Evolutionary conservation across 139 green algal species (phyloP), one percentile per base, ranked within the genome.

Genomic region (Closterium sp.): DNA sequence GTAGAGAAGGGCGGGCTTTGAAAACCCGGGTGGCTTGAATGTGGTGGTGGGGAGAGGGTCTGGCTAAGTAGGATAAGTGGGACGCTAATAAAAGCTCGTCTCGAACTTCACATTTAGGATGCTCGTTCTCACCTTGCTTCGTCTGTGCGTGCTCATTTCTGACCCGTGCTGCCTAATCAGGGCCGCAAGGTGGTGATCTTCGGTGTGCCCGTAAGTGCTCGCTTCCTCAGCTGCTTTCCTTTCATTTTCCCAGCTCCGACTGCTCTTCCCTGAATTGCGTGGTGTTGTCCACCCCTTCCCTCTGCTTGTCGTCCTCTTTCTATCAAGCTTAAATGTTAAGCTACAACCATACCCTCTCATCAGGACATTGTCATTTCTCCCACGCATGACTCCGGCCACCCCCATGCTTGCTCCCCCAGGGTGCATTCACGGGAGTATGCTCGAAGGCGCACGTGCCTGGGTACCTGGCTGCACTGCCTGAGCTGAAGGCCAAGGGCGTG

Each of bases 131-230:
- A n/a, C n/a, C n/a, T 87, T 31, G 22, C 85, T 32, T 29, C 4
- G 24, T 50, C 13, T 13, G 38, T 50, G 38, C 38, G 4, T 79
- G 62, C 13, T 79, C 62, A 24, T 79, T 27, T 79, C 62, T 79
- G 62, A 24, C 62, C 38, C 62, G 0, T 79, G 62, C 62, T 24
- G 17, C 21, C 38, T 9, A 29, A 87, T 9, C 89, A 91, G 86
- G 88, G 88, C 29, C 93, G 93, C 17, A 94, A 94, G 88, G 91
- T 94, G 32, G 31, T 91, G 28, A 92, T 94, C 29, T 94, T 94
- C 34, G 91, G 88, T 30, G 38, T 94, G 9, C 91, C 91, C 10
- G 90, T 92, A 84, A 38, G 89, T 70, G 22, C 89, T 89, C 30
- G 32, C 85, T 24, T 28, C 85, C 85, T 2, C 28, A 30, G 79